phyloP scores from a whole-genome alignment of 225 moss, liverwort and hornwort genomes.

The Bryoerythrophyllum caledonicum region DNA sequence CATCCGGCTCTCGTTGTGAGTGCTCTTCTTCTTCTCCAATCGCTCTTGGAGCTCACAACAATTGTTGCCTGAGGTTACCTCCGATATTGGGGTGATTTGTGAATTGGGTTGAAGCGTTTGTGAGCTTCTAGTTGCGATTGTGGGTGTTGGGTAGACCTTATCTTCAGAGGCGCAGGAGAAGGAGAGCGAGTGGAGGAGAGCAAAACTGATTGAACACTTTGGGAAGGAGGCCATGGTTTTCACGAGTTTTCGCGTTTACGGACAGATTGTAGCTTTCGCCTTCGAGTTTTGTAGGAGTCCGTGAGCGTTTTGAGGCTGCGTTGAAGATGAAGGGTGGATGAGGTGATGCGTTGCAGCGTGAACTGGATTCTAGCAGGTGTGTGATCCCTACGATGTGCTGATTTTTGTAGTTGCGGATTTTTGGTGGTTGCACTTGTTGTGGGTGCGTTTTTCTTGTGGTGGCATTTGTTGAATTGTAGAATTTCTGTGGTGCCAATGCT shows the following conservation, averaged over 20 bases:
- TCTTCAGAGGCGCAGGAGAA: not conserved
- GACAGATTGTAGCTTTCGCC: not conserved
- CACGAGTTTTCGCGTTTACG: not conserved
- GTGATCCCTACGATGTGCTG: not conserved
- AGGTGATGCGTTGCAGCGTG: not conserved
- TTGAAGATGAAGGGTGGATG: slow-evolving; percentile 19
- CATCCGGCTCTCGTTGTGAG: not conserved
- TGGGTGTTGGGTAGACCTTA: slow-evolving; percentile 8
- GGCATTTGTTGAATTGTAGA: not conserved
- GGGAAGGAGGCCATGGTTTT: slow-evolving; percentile 9
- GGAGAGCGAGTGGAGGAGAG: not conserved
- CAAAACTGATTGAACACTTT: not conserved
- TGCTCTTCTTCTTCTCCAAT: not conserved
- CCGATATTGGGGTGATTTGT: not conserved
- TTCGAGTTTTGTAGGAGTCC: slow-evolving; percentile 5
- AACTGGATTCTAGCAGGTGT: slow-evolving; percentile 5
- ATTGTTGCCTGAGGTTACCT: too few relatives aligned
- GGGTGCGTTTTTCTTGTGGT: not conserved
- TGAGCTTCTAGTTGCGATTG: not conserved
- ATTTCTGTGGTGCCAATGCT: not conserved
- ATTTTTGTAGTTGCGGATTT: too few relatives aligned
- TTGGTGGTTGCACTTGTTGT: not conserved
- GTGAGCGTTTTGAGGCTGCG: too few relatives aligned
- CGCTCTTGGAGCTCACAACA: not conserved
- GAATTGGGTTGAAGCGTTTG: not conserved